Evolutionary conservation across 108 stramenopile genomes (phyloP).

Genomic region (Discostella stelligeroides): DNA sequence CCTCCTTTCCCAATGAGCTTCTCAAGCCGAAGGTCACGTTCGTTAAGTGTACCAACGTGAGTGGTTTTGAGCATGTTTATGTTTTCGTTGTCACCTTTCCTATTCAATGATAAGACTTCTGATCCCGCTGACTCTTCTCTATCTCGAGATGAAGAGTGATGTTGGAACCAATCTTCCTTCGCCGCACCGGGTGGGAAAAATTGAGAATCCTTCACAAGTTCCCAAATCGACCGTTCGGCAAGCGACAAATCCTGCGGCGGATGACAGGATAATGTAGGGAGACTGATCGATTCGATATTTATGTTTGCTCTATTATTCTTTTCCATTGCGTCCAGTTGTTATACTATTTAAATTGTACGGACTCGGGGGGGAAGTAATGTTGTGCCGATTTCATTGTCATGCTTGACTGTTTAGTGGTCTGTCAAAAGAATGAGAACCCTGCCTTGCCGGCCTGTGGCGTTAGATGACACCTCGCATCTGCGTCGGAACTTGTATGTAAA

Average conservation of each 20-base stretch:
- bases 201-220: slow-evolving; percentile 1
- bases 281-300: too few species aligned
- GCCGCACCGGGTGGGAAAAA: slow-evolving; percentile 9
- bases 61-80: background rate
- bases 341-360: too few species aligned
- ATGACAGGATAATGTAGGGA: too few species aligned
- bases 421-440: too few species aligned
- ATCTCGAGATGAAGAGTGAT: background rate
- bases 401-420: too few species aligned
- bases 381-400: too few species aligned
- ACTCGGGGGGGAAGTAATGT: too few species aligned
- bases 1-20: slow-evolving; percentile 55
- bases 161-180: slow-evolving; percentile 10
- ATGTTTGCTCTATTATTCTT: too few species aligned
- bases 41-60: slow-evolving; percentile 4
- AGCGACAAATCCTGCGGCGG: slow-evolving; percentile 3
- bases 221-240: slow-evolving; percentile 10
- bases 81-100: background rate
- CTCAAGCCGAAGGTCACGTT: slow-evolving; percentile 19
- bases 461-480: too few species aligned
- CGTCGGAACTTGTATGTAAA: too few species aligned
- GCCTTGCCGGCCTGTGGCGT: too few species aligned
- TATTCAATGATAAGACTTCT: background rate
- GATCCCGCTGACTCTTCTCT: background rate
- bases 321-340: too few species aligned